These are phyloP conservation scores for Mycena haematopus DNA, from an alignment of 768 basidiomycete species.

Conservation along the genomic window DNA sequence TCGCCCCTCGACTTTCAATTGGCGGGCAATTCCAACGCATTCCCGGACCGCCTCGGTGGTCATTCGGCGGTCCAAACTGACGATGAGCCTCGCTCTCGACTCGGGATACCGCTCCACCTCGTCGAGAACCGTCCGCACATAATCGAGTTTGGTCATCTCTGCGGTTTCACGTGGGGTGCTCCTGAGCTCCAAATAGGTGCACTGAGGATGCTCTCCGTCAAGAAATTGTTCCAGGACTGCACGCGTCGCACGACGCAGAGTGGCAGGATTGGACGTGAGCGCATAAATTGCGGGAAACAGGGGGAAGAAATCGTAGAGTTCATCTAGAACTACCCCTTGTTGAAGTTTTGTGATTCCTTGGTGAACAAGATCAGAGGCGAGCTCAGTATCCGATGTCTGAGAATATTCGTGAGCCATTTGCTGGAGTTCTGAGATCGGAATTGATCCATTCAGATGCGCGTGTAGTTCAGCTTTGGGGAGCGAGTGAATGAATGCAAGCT, in stretches of 20 bases:
- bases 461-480: slow-evolving; percentile 81
- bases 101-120: slow-evolving; percentile 64
- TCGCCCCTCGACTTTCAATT: slow-evolving; percentile 60
- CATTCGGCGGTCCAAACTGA: slow-evolving; percentile 83
- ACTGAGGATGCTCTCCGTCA: slow-evolving; percentile 54
- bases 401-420: slow-evolving; percentile 20
- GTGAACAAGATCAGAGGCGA: slow-evolving; percentile 35
- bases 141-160: slow-evolving; percentile 63
- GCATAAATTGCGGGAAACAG: slow-evolving; percentile 75
- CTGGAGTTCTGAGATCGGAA: slow-evolving; percentile 22
- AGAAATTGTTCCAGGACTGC: slow-evolving; percentile 75
- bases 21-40: slow-evolving; percentile 61
- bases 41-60: slow-evolving; percentile 53
- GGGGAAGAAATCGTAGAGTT: slow-evolving; percentile 29
- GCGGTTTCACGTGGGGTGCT: slow-evolving; percentile 70
- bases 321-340: slow-evolving; percentile 43
- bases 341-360: slow-evolving; percentile 47
- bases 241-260: slow-evolving; percentile 61
- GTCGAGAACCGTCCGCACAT: slow-evolving; percentile 69
- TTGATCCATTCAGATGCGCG: slow-evolving; percentile 25
- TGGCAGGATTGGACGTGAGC: slow-evolving; percentile 64
- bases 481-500: slow-evolving; percentile 62
- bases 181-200: slow-evolving; percentile 80
- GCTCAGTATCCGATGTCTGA: not conserved
- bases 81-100: slow-evolving; percentile 63